These are phyloP conservation scores for Oryza coarctata DNA, from an alignment of 176 grass and related monocot species.

Conservation along the genomic window DNA sequence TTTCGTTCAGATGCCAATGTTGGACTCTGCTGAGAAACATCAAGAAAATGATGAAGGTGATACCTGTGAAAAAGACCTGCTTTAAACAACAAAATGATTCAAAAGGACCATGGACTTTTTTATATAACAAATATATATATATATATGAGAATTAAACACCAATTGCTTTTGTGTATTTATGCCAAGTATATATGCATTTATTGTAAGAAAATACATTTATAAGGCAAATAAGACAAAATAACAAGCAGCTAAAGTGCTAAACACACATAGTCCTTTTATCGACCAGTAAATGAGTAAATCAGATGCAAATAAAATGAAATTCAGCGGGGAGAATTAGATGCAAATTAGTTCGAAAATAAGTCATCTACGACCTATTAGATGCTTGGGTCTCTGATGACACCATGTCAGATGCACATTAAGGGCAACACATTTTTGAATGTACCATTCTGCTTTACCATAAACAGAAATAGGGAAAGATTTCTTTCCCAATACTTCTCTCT, in stretches of 20 bases:
- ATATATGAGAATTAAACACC: conserved; percentile 16
- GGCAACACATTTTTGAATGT: conserved; percentile 14
- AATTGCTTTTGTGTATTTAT: conserved; percentile 28
- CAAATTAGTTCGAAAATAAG: conserved; percentile 22
- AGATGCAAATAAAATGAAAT: not conserved
- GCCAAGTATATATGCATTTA: conserved; percentile 4
- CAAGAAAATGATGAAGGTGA: conserved; percentile 40
- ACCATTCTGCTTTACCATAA: conserved; percentile 23
- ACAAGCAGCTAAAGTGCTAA: conserved; percentile 19
- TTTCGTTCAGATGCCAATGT: conserved; percentile 13
- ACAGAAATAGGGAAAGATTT: conserved; percentile 21
- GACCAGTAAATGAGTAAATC: not conserved
- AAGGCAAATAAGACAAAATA: conserved; percentile 30
- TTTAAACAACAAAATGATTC: conserved; percentile 21
- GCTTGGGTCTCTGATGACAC: not conserved
- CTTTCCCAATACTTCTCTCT: conserved; percentile 22
- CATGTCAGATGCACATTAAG: not conserved
- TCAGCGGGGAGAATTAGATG: conserved; percentile 26
- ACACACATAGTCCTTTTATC: not conserved
- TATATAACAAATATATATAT: not conserved
- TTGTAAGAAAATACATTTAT: conserved; percentile 31
- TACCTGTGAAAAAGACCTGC: conserved; percentile 23
- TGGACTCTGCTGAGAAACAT: conserved; percentile 12
- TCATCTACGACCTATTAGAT: not conserved
- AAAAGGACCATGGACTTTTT: conserved; percentile 15